Conservation (phyloP, 108 stramenopile genomes). For the Craspedostauros australis region DNA sequence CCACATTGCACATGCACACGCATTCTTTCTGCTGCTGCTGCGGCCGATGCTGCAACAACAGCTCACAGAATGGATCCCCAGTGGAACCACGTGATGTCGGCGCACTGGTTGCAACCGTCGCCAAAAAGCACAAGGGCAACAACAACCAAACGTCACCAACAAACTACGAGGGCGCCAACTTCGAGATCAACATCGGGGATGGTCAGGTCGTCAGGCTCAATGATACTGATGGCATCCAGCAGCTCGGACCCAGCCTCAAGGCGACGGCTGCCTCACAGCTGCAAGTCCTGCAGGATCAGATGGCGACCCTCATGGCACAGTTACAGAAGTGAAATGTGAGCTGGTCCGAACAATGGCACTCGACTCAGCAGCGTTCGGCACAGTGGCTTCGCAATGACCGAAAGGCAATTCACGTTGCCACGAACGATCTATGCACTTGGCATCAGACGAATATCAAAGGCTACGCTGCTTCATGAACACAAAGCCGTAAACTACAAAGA, state of each 20-base stretch:
- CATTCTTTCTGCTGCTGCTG: too few relatives aligned
- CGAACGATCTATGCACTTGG: too few relatives aligned
- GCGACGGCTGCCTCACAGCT: constrained; percentile 48
- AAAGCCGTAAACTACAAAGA: too few relatives aligned
- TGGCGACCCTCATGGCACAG: constrained; percentile 70
- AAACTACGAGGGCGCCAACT: constrained; percentile 19
- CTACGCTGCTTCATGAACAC: too few relatives aligned
- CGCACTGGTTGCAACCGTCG: constrained; percentile 60
- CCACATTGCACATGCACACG: too few relatives aligned
- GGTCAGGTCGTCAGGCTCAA: constrained; percentile 51
- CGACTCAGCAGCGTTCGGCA: too few relatives aligned
- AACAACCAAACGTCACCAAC: too few relatives aligned
- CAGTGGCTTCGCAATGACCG: too few relatives aligned
- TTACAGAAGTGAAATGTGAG: constrained; percentile 28
- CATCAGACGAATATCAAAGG: too few relatives aligned
- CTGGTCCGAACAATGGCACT: too few relatives aligned
- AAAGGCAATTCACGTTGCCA: too few relatives aligned
- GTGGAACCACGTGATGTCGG: constrained; percentile 52
- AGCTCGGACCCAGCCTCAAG: constrained; percentile 52
- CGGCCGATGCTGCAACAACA: constrained; percentile 6
- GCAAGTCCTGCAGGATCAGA: constrained; percentile 70
- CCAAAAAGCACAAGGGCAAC: constrained; percentile 43
- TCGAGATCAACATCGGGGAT: constrained; percentile 69
- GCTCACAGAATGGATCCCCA: constrained; percentile 68
- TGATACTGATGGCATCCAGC: constrained; percentile 44